Base-by-base conservation (phyloP, 2,329 filamentous ascomycete species). In the Didymellaceae sp. region DNA sequence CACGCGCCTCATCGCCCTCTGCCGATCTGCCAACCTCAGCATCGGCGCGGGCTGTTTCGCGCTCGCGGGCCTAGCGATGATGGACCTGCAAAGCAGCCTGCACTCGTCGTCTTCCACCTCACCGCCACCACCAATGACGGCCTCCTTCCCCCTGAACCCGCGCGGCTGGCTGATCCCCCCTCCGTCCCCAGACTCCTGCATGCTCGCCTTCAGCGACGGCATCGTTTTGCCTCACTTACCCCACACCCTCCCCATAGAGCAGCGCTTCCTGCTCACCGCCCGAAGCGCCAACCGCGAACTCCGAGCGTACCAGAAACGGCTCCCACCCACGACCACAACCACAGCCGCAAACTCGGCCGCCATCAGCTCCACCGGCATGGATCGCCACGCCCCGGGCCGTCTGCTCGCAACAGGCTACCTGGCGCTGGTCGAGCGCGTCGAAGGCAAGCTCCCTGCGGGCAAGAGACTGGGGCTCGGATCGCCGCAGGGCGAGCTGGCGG, bases 121-220 rank as follows among this genome's bases (percentile, higher is more conserved):
- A 1, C 4, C 13, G 1, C n/a, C 13, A 8, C n/a, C 69, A 69
- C 16, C 74, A 6, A 78, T 79, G 63, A 72, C 73, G 20, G 75
- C 73, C 3, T 75, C 74, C 10, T 80, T 79, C 43, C 77, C 77
- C 0, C 65, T 79, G 13, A 78, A 79, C 47, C 77, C 77, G 0
- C 74, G 77, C 6, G 68, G 74, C 1, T 75, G 75, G 59, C 77
- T 79, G 46, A 61, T 67, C 31, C 67, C 68, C 42, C 62, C 66
- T 2, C 63, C 65, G n/a, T 63, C 69, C 1, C 65, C 76, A 0
- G 74, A 79, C 24, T 74, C 70, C 21, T 75, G 77, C 48, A 79
- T 79, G 77, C 65, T 80, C 3, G 73, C 76, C 5, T 80, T 80
- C 61, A 72, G 68, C 57, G 76, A 78, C 35, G 77, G 77, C 5